These are phyloP conservation scores for Geotrichum australiense DNA, from an alignment of 1,139 yeast genomes.

Conservation along the genomic window DNA sequence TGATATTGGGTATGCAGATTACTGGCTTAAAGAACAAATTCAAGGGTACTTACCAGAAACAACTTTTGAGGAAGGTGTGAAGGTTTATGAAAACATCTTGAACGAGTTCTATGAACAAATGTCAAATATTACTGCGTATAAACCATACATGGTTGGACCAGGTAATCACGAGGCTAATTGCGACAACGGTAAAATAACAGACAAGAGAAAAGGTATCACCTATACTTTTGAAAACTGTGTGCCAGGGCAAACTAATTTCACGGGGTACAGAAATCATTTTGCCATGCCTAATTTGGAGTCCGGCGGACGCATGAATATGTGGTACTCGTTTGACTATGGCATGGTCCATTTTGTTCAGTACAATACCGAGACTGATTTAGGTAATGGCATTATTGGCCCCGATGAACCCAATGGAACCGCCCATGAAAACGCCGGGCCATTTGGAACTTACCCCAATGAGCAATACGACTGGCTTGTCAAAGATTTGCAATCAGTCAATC, in stretches of 20 bases:
- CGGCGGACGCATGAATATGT: constrained; percentile 25
- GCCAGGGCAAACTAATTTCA: constrained; percentile 26
- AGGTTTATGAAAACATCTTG: constrained; percentile 24
- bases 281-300: constrained; percentile 27
- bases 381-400: constrained; percentile 26
- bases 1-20: constrained; percentile 31
- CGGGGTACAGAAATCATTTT: constrained; percentile 26
- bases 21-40: constrained; percentile 26
- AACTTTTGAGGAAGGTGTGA: constrained; percentile 17
- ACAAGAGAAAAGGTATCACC: constrained; percentile 13
- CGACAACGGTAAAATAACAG: constrained; percentile 26
- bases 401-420: constrained; percentile 25
- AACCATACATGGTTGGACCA: constrained; percentile 31
- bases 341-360: constrained; percentile 30
- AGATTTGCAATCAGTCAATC: constrained; percentile 37
- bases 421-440: constrained; percentile 24
- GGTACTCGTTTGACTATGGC: constrained; percentile 33
- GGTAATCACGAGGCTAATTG: constrained; percentile 32
- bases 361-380: constrained; percentile 31
- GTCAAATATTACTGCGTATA: constrained; percentile 22
- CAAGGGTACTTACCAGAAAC: constrained; percentile 22
- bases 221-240: constrained; percentile 22
- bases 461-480: constrained; percentile 37
- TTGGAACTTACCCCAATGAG: constrained; percentile 24
- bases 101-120: constrained; percentile 27